These are phyloP conservation scores for Wickerhamiella musiphila DNA, from an alignment of 805 yeast genomes.

Conservation along the genomic window DNA sequence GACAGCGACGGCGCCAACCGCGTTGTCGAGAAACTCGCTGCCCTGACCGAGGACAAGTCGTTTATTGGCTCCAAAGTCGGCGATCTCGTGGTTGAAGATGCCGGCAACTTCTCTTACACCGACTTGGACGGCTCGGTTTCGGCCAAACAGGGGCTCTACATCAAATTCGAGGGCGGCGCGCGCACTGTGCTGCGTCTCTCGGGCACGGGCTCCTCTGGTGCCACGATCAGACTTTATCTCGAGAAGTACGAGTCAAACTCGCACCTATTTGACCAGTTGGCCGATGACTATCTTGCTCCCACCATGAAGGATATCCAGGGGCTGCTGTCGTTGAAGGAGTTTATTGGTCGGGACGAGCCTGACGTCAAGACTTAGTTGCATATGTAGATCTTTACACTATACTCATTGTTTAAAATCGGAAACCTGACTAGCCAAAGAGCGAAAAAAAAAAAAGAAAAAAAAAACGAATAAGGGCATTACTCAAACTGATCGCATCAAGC, in stretches of 20 bases:
- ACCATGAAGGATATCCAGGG: slow-evolving; percentile 47
- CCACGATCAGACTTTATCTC: slow-evolving; percentile 82
- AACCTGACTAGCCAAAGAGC: too few relatives aligned
- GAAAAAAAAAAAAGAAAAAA: too few relatives aligned
- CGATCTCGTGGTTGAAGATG: slow-evolving; percentile 44
- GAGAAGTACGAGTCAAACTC: slow-evolving; percentile 62
- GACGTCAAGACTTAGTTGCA: slow-evolving; percentile 56
- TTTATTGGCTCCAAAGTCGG: slow-evolving; percentile 38
- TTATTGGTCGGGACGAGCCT: slow-evolving; percentile 69
- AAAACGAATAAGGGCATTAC: too few relatives aligned
- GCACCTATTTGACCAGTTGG: slow-evolving; percentile 30
- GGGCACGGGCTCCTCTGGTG: slow-evolving; percentile 96
- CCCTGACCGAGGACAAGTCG: slow-evolving; percentile 22
- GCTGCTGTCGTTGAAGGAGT: slow-evolving; percentile 55
- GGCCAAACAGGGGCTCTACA: slow-evolving; percentile 69
- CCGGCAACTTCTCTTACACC: slow-evolving; percentile 81
- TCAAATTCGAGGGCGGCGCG: slow-evolving; percentile 64
- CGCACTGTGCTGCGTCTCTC: slow-evolving; percentile 81
- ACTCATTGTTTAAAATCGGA: too few relatives aligned
- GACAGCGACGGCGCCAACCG: slow-evolving; percentile 54
- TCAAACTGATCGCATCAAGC: too few relatives aligned
- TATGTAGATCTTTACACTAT: background rate
- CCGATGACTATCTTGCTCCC: slow-evolving; percentile 48
- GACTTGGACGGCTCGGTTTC: slow-evolving; percentile 91
- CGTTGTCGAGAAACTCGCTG: slow-evolving; percentile 38